Evolutionary conservation across 2,329 filamentous ascomycete species (phyloP), one percentile per base, ranked within the genome.

Genomic region (Nemania serpens): DNA sequence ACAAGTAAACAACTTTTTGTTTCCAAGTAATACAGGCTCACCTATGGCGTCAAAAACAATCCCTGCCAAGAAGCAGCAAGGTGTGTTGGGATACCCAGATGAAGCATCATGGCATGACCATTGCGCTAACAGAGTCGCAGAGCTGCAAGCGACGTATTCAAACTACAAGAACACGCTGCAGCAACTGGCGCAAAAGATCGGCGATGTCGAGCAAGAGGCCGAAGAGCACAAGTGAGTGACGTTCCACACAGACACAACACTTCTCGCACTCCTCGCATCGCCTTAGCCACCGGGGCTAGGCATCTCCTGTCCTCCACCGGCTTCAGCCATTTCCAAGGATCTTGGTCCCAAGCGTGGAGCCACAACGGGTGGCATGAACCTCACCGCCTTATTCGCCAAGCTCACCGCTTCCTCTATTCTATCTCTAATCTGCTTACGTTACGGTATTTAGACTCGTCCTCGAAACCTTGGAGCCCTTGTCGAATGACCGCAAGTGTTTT

Each of bases 141-240:
- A 95, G 74, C 85, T 95, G 68, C 91, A 95, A 78, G 79, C 83
- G 51, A 90, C 91, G 70, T 95, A 95, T 75, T 85, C 85, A 68
- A 91, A 88, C 77, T 94, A 87, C 78, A 90, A 90, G 75, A 88
- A 85, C 69, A 88, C 83, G 3, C 85, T 99, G 60, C 94, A 98
- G 78, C 91, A 95, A 73, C 88, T 99, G 71, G 95, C 95, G 33
- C 89, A 93, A 73, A 98, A 97, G 77, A 97, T 99, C 69, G 95
- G 95, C 42, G 93, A 98, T 74, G 93, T 99, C 58, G 95, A 99
- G 79, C 92, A 97, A 75, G 95, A 98, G 76, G 89, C 91, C 18
- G 95, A 99, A 77, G 95, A 99, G 76, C 95, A 99, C 82, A 98
- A 97, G 95, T 98, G 79, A 75, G 89, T 79, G 45, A 63, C 63